These are phyloP conservation scores for Ustilago cynodontis DNA, from an alignment of 1,284 basidiomycete species.

Conservation along the genomic window DNA sequence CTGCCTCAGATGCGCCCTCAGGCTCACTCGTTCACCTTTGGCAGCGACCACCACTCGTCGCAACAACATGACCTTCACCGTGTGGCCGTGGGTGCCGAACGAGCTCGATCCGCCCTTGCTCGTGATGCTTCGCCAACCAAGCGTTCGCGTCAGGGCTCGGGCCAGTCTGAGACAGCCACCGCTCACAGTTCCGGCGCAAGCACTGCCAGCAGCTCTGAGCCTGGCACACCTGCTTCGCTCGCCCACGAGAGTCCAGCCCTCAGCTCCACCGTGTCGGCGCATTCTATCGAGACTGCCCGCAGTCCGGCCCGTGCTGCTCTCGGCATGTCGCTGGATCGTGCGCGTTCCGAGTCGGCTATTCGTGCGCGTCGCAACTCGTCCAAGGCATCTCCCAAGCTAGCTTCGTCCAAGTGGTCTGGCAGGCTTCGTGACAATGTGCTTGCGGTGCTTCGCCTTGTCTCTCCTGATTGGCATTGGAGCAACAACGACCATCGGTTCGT, in stretches of 20 bases:
- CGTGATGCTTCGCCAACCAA: slow-evolving; percentile 22
- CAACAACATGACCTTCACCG: slow-evolving; percentile 44
- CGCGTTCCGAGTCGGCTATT: slow-evolving; percentile 40
- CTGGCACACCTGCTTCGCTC: slow-evolving; percentile 58
- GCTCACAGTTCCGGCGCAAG: slow-evolving; percentile 53
- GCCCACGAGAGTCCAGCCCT: slow-evolving; percentile 27
- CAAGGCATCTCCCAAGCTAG: slow-evolving; percentile 29
- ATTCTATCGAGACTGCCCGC: slow-evolving; percentile 29
- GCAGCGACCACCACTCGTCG: slow-evolving; percentile 32
- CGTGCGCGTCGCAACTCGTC: slow-evolving; percentile 33
- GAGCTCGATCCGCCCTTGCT: slow-evolving; percentile 21
- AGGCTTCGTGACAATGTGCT: slow-evolving; percentile 47
- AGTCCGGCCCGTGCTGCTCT: slow-evolving; percentile 28
- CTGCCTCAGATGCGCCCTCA: slow-evolving; percentile 38
- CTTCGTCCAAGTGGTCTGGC: slow-evolving; percentile 43
- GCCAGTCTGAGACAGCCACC: slow-evolving; percentile 27
- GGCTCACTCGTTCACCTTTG: slow-evolving; percentile 41
- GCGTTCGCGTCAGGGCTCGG: slow-evolving; percentile 38
- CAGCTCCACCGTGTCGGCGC: slow-evolving; percentile 40
- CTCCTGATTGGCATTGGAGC: slow-evolving; percentile 59
- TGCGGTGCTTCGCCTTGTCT: slow-evolving; percentile 54
- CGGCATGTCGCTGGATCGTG: slow-evolving; percentile 38
- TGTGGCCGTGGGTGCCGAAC: slow-evolving; percentile 51
- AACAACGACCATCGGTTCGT: slow-evolving; percentile 53
- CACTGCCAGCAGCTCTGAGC: slow-evolving; percentile 58